These are phyloP conservation scores for Fusarium odoratissimum DNA, from an alignment of 2,329 filamentous ascomycete genomes.

Conservation along the genomic window DNA sequence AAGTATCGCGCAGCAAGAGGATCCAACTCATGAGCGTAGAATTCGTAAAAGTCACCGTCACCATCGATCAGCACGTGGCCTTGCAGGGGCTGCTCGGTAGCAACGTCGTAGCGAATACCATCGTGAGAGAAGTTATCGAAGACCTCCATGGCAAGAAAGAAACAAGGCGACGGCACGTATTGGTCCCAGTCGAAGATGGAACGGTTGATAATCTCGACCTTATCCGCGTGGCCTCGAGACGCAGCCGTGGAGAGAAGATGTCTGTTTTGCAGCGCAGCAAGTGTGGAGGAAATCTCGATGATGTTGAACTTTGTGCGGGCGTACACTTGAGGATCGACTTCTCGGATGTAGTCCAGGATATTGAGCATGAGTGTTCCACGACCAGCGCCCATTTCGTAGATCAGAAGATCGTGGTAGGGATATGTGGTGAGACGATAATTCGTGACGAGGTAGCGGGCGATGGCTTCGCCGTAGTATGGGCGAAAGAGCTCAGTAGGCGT, in stretches of 20 bases:
- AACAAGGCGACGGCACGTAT: slow-evolving; percentile 91
- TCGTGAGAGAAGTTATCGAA: slow-evolving; percentile 99
- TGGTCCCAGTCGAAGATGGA: slow-evolving; percentile 95
- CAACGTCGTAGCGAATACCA: slow-evolving; percentile 87
- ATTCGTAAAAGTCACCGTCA: slow-evolving; percentile 92
- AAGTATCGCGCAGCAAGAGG: slow-evolving; percentile 86
- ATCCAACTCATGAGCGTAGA: slow-evolving; percentile 85
- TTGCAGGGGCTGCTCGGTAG: slow-evolving; percentile 85
- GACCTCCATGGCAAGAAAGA: slow-evolving; percentile 97
- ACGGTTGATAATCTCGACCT: slow-evolving; percentile 93
- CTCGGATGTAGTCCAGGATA: slow-evolving; percentile 94
- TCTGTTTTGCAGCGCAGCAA: slow-evolving; percentile 81
- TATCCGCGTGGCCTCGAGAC: slow-evolving; percentile 79
- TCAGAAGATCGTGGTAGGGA: slow-evolving; percentile 95
- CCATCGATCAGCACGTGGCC: slow-evolving; percentile 87
- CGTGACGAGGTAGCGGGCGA: slow-evolving; percentile 93
- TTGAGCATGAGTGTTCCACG: slow-evolving; percentile 99
- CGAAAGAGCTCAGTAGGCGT: slow-evolving; percentile 97
- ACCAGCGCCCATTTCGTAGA: slow-evolving; percentile 98
- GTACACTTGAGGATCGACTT: slow-evolving; percentile 90
- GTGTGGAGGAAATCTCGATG: slow-evolving; percentile 89
- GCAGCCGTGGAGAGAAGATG: slow-evolving; percentile 75
- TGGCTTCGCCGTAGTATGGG: slow-evolving; percentile 95
- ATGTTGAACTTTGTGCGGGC: slow-evolving; percentile 92
- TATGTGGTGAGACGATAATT: slow-evolving; percentile 96